These are phyloP conservation scores for Yamagishiella unicocca DNA, from an alignment of 139 green algal genomes.

Conservation along the genomic window DNA sequence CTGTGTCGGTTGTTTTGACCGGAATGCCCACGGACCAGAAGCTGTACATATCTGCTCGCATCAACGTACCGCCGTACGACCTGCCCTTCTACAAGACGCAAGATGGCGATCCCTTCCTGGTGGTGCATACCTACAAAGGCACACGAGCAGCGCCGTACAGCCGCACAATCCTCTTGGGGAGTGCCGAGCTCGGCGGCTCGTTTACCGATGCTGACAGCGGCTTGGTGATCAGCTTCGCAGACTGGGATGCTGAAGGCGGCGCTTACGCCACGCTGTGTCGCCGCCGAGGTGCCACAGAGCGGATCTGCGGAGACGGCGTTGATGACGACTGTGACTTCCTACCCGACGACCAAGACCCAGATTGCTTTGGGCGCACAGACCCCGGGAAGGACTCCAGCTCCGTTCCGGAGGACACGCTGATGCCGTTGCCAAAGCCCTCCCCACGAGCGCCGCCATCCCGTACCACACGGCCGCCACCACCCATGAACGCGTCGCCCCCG, in stretches of 20 bases:
- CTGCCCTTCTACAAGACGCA: background rate
- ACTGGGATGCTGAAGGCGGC: background rate
- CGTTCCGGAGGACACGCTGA: too few relatives aligned
- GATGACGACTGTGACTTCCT: conserved; percentile 43
- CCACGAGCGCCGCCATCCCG: background rate
- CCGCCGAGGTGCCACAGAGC: background rate
- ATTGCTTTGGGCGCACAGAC: background rate
- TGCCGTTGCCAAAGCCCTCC: too few relatives aligned
- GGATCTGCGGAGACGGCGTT: background rate
- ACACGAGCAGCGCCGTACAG: background rate
- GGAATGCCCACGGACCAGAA: background rate
- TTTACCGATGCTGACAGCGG: background rate
- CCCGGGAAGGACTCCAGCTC: too few relatives aligned
- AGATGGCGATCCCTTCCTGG: background rate
- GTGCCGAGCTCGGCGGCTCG: background rate
- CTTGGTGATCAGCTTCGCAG: background rate
- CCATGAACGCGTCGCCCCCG: background rate
- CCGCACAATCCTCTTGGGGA: background rate
- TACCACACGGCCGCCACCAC: background rate
- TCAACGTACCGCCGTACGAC: conserved; percentile 11
- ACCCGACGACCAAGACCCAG: background rate
- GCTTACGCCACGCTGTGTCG: background rate
- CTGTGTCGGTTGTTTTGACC: background rate
- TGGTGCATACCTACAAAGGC: conserved; percentile 23
- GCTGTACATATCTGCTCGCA: conserved; percentile 10